These are phyloP conservation scores for Penicillium flavigenum DNA, from an alignment of 495 filamentous ascomycete genomes.

Conservation along the genomic window DNA sequence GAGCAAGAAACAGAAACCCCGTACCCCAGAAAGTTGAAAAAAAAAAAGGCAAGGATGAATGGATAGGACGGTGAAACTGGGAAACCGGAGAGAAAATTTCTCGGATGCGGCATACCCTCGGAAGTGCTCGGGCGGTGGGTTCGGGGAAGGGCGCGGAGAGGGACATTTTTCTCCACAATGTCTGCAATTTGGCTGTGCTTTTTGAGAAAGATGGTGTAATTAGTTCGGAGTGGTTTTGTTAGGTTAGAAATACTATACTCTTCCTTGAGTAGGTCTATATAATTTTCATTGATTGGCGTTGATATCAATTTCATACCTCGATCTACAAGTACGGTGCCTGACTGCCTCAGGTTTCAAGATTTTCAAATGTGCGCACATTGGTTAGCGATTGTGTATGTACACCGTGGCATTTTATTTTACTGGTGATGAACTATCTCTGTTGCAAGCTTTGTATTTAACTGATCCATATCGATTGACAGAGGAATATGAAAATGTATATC, in stretches of 20 bases:
- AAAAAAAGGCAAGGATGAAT: conserved; percentile 27
- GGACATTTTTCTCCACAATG: conserved; percentile 22
- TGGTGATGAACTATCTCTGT: neutral
- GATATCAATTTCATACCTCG: neutral
- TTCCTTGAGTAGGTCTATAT: neutral
- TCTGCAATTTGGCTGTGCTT: neutral
- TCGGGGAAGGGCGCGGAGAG: conserved; percentile 31
- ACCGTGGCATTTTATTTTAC: conserved; percentile 6
- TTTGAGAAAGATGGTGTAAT: neutral
- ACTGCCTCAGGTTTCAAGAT: conserved; percentile 18
- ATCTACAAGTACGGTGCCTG: neutral
- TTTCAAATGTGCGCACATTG: neutral
- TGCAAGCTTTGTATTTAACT: neutral
- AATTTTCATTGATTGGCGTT: neutral
- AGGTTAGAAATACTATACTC: neutral
- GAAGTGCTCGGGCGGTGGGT: conserved; percentile 47
- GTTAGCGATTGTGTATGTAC: conserved; percentile 6
- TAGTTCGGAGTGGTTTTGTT: neutral
- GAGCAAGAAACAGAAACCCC: conserved; percentile 40
- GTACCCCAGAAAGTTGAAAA: conserved; percentile 36
- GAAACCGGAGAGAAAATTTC: conserved; percentile 47
- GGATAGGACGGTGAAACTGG: conserved; percentile 23
- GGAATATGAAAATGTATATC: neutral
- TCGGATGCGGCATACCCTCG: conserved; percentile 46
- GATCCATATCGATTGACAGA: neutral